These are phyloP conservation scores for Fusarium chuoi DNA, from an alignment of 2,329 filamentous ascomycete genomes.

Conservation along the genomic window DNA sequence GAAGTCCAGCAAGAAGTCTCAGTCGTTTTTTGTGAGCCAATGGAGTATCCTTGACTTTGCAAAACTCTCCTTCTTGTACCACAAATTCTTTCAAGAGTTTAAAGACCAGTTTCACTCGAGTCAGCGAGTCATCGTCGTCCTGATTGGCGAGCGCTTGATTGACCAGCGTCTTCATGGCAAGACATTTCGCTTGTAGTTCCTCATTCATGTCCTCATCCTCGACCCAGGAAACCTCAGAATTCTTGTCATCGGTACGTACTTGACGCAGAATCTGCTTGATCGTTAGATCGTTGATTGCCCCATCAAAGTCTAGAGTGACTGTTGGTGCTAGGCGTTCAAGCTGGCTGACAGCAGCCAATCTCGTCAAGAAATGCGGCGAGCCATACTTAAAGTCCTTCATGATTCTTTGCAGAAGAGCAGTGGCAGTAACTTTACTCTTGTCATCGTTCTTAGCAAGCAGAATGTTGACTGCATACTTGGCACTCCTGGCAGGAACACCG, in stretches of 20 bases:
- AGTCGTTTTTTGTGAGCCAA: conserved; percentile 82
- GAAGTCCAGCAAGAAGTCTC: conserved; percentile 81
- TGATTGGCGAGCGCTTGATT: conserved; percentile 78
- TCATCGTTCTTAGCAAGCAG: conserved; percentile 79
- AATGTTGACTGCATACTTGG: conserved; percentile 94
- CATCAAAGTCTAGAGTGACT: conserved; percentile 77
- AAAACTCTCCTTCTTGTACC: conserved; percentile 80
- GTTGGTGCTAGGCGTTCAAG: conserved; percentile 79
- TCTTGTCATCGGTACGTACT: conserved; percentile 70
- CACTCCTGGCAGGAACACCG: conserved; percentile 81
- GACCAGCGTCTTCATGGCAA: conserved; percentile 85
- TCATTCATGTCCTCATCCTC: conserved; percentile 76
- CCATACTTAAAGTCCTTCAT: conserved; percentile 80
- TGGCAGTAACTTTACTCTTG: conserved; percentile 83
- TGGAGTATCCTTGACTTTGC: conserved; percentile 79
- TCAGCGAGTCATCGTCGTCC: conserved; percentile 63
- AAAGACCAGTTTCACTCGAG: conserved; percentile 75
- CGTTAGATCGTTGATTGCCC: conserved; percentile 81
- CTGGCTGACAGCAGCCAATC: conserved; percentile 76
- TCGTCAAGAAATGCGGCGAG: conserved; percentile 78
- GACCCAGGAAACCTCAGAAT: conserved; percentile 72
- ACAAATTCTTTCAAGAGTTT: conserved; percentile 83
- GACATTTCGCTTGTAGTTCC: conserved; percentile 83
- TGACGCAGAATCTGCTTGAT: conserved; percentile 79
- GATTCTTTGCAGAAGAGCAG: conserved; percentile 81